Evolutionary conservation across 2,329 filamentous ascomycete genomes (phyloP), one percentile per base, ranked within the genome.

Genomic region (Trichoderma sp.): DNA sequence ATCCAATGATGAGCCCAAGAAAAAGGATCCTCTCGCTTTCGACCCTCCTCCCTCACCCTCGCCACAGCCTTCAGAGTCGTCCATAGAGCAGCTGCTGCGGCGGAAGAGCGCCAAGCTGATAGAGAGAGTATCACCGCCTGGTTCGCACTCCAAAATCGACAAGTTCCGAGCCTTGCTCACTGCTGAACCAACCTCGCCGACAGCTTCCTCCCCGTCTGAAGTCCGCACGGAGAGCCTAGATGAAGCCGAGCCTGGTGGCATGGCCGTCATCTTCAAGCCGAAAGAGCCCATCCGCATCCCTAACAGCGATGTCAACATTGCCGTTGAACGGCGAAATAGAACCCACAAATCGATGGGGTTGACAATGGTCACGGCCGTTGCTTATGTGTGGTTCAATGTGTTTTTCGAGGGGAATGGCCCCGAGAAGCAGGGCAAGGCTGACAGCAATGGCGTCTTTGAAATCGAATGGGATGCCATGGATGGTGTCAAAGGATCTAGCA

Each of bases 301-400:
- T 1, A 94, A 92, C 64, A 95, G 93, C 82, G 97, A 98, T 81
- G 89, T 98, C 79, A 98, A 97, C 82, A 93, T 98, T 78, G 92
- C 95, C 67, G 91, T 98, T 29, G 95, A 98, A 85, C 91, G 95
- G 8, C 91, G 95, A 45, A 97, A 95, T 84, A 93, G 93, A 80
- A 91, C 93, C 1, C 89, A 90, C 5, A 94, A 93, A 80, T 91
- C 90, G 11, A 93, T 97, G 83, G 93, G 95, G 1, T 90, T 94
- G 79, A 95, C 94, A 0, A 94, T 98, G 92, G 95, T 98, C 4
- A 98, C 96, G 0, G 92, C 95, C 0, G 92, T 98, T 11, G 95
- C 95, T 0, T 96, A 98, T 81, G 94, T 98, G 18, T 99, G 97
- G 97, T 98, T 98, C 87, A 99, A 99, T 81, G 88, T 92, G 2